Percentiles rank a stretch among this genome's conserved stretches.
These are phyloP conservation scores for Scedosporium aurantiacum DNA, from an alignment of 2,329 filamentous ascomycete species.

Conservation along the genomic window DNA sequence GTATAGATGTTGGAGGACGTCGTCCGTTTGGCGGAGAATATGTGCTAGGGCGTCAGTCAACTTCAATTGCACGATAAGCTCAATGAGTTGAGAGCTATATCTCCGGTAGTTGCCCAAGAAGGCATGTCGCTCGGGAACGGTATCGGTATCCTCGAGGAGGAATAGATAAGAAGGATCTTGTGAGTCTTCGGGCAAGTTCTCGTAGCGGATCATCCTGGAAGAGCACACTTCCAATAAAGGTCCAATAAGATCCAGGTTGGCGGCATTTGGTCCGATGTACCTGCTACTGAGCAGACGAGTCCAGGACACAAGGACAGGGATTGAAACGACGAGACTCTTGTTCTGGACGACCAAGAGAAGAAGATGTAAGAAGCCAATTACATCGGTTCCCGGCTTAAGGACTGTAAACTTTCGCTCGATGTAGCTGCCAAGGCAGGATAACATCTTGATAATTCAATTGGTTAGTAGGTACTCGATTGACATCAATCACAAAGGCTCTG, in stretches of 20 bases:
- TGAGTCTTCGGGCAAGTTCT: slow-evolving; percentile 71
- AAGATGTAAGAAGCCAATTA: slow-evolving; percentile 67
- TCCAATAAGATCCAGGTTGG: slow-evolving; percentile 55
- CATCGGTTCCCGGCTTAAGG: slow-evolving; percentile 52
- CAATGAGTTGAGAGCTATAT: slow-evolving; percentile 80
- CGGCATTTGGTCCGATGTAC: slow-evolving; percentile 52
- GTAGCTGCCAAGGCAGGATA: slow-evolving; percentile 76
- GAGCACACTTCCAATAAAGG: slow-evolving; percentile 75
- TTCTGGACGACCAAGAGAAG: slow-evolving; percentile 70
- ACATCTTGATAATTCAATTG: slow-evolving; percentile 42
- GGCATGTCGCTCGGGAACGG: slow-evolving; percentile 81
- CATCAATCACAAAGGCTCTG: neutral
- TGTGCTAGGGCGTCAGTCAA: slow-evolving; percentile 78
- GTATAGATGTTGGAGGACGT: slow-evolving; percentile 65
- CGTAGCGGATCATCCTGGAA: slow-evolving; percentile 74
- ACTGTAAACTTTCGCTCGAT: slow-evolving; percentile 65
- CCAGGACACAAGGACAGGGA: slow-evolving; percentile 85
- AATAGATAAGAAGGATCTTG: slow-evolving; percentile 72
- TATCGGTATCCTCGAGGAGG: slow-evolving; percentile 88
- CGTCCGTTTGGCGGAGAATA: slow-evolving; percentile 70
- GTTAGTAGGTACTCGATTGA: neutral
- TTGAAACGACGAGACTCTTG: slow-evolving; percentile 83
- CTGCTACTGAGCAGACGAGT: slow-evolving; percentile 67
- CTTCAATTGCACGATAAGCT: slow-evolving; percentile 71
- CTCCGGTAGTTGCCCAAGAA: slow-evolving; percentile 93